These are phyloP conservation scores for Entomophthora muscae DNA, from an alignment of 371 early-diverging fungal species.

Conservation along the genomic window DNA sequence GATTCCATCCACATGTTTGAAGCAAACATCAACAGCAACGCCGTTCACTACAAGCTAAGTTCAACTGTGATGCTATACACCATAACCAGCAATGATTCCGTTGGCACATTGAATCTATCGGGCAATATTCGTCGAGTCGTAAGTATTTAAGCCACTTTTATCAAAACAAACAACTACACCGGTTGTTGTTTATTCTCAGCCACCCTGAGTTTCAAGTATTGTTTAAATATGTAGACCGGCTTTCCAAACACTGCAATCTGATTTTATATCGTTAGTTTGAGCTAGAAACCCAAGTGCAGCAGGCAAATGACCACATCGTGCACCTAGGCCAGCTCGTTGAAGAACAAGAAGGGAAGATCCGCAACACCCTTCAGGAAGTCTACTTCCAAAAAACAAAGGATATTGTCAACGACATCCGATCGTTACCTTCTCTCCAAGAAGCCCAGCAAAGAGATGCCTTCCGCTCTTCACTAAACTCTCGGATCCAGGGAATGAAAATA, in stretches of 20 bases:
- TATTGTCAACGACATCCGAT: constrained; percentile 82
- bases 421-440: constrained; percentile 49
- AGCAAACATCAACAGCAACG: constrained; percentile 61
- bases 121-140: constrained; percentile 90
- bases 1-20: constrained; percentile 97
- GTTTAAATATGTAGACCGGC: not conserved
- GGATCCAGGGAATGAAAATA: too few relatives aligned
- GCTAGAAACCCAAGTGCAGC: constrained; percentile 61
- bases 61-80: constrained; percentile 90
- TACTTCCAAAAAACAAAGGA: constrained; percentile 96
- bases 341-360: constrained; percentile 92
- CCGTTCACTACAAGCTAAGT: constrained; percentile 80
- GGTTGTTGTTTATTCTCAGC: not conserved
- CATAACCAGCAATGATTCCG: constrained; percentile 37
- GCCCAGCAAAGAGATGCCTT: too few relatives aligned
- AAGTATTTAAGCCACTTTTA: too few relatives aligned
- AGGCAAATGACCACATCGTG: constrained; percentile 58
- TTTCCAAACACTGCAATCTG: constrained; percentile 15
- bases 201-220: not conserved
- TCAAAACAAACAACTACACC: too few relatives aligned
- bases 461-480: too few relatives aligned
- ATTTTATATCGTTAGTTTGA: too few relatives aligned
- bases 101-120: constrained; percentile 68
- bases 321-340: constrained; percentile 93
- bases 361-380: constrained; percentile 81